phyloP scores from a whole-genome alignment of 495 filamentous ascomycete genomes.

The Aspergillus bertholletiae region DNA sequence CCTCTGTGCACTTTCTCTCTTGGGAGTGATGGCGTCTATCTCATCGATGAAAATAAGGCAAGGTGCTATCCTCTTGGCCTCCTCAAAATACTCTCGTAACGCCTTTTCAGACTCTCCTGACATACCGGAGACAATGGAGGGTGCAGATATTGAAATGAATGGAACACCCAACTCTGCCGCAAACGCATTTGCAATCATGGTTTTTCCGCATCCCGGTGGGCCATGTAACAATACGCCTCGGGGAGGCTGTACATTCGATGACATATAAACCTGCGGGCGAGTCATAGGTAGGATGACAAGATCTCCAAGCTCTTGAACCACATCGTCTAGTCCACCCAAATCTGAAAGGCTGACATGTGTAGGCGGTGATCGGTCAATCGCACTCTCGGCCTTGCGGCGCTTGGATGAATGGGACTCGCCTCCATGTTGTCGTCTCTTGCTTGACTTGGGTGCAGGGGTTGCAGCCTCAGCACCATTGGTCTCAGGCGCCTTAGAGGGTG shows the following conservation, averaged over 20 bases:
- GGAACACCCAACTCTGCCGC: conserved; percentile 81
- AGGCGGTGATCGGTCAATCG: conserved; percentile 65
- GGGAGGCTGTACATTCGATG: conserved; percentile 63
- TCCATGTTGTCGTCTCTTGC: conserved; percentile 53
- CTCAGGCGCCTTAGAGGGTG: conserved; percentile 31
- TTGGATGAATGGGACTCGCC: conserved; percentile 65
- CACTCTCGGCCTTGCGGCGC: conserved; percentile 55
- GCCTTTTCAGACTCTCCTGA: conserved; percentile 96
- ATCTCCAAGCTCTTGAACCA: conserved; percentile 73
- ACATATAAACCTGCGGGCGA: conserved; percentile 60
- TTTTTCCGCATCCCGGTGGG: conserved; percentile 94
- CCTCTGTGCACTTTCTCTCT: conserved; percentile 88
- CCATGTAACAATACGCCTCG: conserved; percentile 91
- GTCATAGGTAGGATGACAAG: conserved; percentile 80
- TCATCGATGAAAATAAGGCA: conserved; percentile 96
- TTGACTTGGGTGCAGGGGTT: conserved; percentile 19
- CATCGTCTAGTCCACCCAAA: conserved; percentile 80
- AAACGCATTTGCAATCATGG: conserved; percentile 86
- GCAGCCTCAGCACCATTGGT: conserved; percentile 19
- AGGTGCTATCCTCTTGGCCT: conserved; percentile 82
- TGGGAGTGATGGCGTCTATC: conserved; percentile 93
- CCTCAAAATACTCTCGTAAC: conserved; percentile 83
- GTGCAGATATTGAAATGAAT: conserved; percentile 85
- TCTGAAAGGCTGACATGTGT: conserved; percentile 73
- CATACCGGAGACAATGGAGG: conserved; percentile 89